Conservation (phyloP, 2,329 filamentous ascomycete species). For the Monosporascus sp. region DNA sequence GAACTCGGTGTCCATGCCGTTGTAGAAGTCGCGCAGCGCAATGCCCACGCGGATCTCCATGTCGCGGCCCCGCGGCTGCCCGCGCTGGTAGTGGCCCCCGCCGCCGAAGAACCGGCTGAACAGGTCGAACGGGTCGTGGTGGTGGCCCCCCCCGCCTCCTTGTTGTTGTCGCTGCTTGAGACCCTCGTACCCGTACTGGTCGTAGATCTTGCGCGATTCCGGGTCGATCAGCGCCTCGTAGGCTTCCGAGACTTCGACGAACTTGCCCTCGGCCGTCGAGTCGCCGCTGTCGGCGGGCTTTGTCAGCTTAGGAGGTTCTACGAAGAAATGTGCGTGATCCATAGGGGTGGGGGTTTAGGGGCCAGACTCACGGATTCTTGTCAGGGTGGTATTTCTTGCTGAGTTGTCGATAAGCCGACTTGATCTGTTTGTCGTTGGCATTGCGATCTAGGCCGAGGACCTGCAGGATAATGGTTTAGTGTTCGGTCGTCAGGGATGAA, state of each 20-base stretch:
- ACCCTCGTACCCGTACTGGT: constrained; percentile 88
- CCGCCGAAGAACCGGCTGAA: constrained; percentile 97
- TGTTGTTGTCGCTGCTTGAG: constrained; percentile 75
- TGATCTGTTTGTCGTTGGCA: constrained; percentile 82
- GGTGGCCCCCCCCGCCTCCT: constrained; percentile 52
- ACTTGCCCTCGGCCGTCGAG: constrained; percentile 76
- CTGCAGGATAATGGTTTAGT: constrained; percentile 34
- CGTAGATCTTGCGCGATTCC: constrained; percentile 82
- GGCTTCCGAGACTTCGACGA: constrained; percentile 88
- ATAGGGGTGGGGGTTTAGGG: not conserved
- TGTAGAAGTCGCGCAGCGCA: constrained; percentile 87
- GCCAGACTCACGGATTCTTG: constrained; percentile 78
- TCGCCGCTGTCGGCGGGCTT: constrained; percentile 53
- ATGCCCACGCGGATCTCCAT: constrained; percentile 81
- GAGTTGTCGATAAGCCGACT: constrained; percentile 83
- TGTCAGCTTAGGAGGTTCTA: not conserved
- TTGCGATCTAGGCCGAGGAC: constrained; percentile 73
- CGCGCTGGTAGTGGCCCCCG: constrained; percentile 70
- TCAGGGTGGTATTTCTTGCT: constrained; percentile 97
- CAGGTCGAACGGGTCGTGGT: constrained; percentile 89
- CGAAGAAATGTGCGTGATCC: too few relatives aligned
- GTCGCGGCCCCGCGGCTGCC: constrained; percentile 76
- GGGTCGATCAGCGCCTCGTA: constrained; percentile 85
- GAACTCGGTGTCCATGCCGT: constrained; percentile 79
- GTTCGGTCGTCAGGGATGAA: not conserved